phyloP scores from a whole-genome alignment of 2,329 filamentous ascomycete genomes.

The Ceratocystis huliohia region DNA sequence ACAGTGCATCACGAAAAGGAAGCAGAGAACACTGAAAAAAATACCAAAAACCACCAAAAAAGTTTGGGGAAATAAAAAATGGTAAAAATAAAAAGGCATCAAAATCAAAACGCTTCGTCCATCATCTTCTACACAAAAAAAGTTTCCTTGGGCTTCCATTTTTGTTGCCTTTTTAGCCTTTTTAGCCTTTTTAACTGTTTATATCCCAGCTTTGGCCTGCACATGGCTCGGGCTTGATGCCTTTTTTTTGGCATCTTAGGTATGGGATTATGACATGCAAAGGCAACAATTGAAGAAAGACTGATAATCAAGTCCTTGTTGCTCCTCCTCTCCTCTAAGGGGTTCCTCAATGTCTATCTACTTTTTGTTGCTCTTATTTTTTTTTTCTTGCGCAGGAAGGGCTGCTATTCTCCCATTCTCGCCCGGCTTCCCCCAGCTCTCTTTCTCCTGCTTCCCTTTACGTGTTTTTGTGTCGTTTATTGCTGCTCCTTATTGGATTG shows the following conservation, averaged over 20 bases:
- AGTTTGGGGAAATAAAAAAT: neutral
- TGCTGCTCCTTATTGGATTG: conserved; percentile 2
- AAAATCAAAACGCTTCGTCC: neutral
- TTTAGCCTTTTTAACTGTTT: neutral
- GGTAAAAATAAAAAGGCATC: neutral
- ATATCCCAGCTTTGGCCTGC: conserved; percentile 1
- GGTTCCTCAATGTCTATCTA: too few relatives aligned
- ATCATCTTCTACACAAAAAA: neutral
- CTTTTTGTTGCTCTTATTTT: too few relatives aligned
- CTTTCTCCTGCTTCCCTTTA: neutral
- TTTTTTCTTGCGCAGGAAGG: too few relatives aligned
- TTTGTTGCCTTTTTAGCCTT: neutral
- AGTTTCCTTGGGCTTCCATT: neutral
- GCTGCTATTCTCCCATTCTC: neutral
- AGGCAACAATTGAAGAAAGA: neutral
- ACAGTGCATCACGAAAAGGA: too few relatives aligned
- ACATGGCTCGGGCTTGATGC: neutral
- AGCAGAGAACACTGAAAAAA: too few relatives aligned
- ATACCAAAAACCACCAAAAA: neutral
- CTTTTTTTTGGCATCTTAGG: conserved; percentile 1
- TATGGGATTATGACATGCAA: neutral
- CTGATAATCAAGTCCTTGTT: neutral
- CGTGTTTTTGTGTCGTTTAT: neutral
- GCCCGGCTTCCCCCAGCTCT: neutral
- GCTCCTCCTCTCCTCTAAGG: neutral